Evolutionary conservation across 1,139 yeast species (phyloP).

Genomic region (Suhomyces maxii): DNA sequence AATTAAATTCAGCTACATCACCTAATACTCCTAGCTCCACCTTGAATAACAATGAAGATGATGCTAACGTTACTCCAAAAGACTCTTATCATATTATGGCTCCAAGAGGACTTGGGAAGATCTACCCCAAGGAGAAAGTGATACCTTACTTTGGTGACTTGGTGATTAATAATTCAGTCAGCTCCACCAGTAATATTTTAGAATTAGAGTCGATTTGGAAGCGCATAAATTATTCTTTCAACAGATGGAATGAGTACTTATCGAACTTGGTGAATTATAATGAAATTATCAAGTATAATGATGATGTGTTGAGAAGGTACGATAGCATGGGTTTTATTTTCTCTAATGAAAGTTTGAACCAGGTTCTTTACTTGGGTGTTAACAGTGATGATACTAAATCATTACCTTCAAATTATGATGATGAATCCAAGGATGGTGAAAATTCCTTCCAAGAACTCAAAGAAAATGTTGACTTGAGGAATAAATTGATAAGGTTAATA

Average conservation of each 20-base stretch:
- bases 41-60: constrained; percentile 6
- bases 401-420: constrained; percentile 17
- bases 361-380: constrained; percentile 43
- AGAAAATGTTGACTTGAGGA: constrained; percentile 18
- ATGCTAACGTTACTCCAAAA: constrained; percentile 20
- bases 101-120: constrained; percentile 82
- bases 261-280: constrained; percentile 37
- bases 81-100: constrained; percentile 75
- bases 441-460: constrained; percentile 1
- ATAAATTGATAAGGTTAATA: constrained; percentile 33
- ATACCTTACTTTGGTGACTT: constrained; percentile 93
- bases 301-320: constrained; percentile 44
- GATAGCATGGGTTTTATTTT: constrained; percentile 49
- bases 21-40: constrained; percentile 16
- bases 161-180: constrained; percentile 29
- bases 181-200: constrained; percentile 44
- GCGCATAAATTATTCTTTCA: constrained; percentile 70
- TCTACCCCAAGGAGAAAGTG: constrained; percentile 73
- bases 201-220: constrained; percentile 68
- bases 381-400: constrained; percentile 33
- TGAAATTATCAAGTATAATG: constrained; percentile 44
- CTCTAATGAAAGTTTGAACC: constrained; percentile 48
- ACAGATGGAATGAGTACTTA: constrained; percentile 77
- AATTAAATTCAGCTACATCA: constrained; percentile 7
- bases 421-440: constrained; percentile 5